Base-by-base conservation (phyloP, 2,329 filamentous ascomycete genomes). In the Arthroderma sp. region DNA sequence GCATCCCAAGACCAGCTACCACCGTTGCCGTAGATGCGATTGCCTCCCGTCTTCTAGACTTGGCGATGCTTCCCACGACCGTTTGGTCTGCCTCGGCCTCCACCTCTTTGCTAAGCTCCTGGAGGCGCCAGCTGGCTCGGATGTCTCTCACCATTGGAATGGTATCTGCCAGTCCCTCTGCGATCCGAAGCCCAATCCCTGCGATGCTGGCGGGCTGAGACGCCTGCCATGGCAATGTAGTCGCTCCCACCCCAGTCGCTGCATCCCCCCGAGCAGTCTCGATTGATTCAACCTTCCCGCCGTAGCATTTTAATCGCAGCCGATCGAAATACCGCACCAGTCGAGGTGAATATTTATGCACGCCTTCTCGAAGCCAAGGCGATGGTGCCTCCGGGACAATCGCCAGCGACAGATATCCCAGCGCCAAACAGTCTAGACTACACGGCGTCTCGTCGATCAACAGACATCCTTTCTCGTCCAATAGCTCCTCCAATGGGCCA, bases 351-450 rank as follows among this genome's bases (percentile, higher is more conserved):
- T 81, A 79, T 21, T 68, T 70, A 56, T 73, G 68, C 66, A 87
- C 76, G 0, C 78, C 77, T 54, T 81, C 77, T 58, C 75, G 73
- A 4, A 87, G 71, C 83, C 83, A 88, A 17, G 79, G 70, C 56
- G 83, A 79, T 15, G 83, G 81, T 21, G 87, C 67, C 7, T 79
- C 71, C 0, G 84, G 79, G 23, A 79, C 76, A 1, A 86, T 75
- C 75, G 93, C 86, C 54, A 96, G 73, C 1, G 82, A 79, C 37
- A 97, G 74, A 68, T 94, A 95, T 9, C 85, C 93, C 65, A 88
- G 81, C 0, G 83, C 84, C 51, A 96, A 70, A 67, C 88, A 95
- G 70, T 96, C 91, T 23, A 94, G 72, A 56, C 79, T 82, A 1
- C 81, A 82, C 0, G 81, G 77, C n/a, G 73, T 65, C 0, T 73